Conservation (phyloP, 495 filamentous ascomycete species). For the Gamarada debralockiae region DNA sequence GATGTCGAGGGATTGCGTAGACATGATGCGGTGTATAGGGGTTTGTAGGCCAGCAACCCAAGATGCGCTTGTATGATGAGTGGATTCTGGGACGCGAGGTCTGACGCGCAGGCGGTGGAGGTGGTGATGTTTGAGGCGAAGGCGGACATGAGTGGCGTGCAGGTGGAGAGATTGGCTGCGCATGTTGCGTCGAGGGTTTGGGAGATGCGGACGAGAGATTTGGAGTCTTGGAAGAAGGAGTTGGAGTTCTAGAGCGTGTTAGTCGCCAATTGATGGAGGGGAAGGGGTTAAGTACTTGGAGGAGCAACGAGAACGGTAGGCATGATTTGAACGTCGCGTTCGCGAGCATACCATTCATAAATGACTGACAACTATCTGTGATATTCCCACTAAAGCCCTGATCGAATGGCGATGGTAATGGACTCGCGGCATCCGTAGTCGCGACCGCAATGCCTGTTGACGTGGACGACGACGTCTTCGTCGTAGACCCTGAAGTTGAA, state of each 20-base stretch:
- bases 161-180: constrained; percentile 53
- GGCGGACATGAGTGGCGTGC: constrained; percentile 52
- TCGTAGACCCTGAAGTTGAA: not conserved
- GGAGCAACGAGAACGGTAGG: constrained; percentile 69
- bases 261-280: not conserved
- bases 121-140: constrained; percentile 57
- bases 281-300: constrained; percentile 45
- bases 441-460: not conserved
- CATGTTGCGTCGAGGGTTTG: constrained; percentile 71
- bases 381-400: constrained; percentile 67
- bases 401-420: constrained; percentile 70
- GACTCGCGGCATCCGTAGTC: constrained; percentile 5
- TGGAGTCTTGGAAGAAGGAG: constrained; percentile 73
- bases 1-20: constrained; percentile 50
- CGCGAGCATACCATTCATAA: constrained; percentile 63
- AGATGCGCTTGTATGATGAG: constrained; percentile 69
- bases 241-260: constrained; percentile 49
- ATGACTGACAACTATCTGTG: constrained; percentile 57
- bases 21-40: constrained; percentile 77
- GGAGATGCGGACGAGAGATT: constrained; percentile 60
- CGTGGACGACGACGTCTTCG: not conserved
- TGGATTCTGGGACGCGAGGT: constrained; percentile 62
- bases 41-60: constrained; percentile 67
- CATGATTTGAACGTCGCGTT: constrained; percentile 63
- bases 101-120: constrained; percentile 61